phyloP scores from a whole-genome alignment of 495 filamentous ascomycete species.

The Aspergillus haitiensis region DNA sequence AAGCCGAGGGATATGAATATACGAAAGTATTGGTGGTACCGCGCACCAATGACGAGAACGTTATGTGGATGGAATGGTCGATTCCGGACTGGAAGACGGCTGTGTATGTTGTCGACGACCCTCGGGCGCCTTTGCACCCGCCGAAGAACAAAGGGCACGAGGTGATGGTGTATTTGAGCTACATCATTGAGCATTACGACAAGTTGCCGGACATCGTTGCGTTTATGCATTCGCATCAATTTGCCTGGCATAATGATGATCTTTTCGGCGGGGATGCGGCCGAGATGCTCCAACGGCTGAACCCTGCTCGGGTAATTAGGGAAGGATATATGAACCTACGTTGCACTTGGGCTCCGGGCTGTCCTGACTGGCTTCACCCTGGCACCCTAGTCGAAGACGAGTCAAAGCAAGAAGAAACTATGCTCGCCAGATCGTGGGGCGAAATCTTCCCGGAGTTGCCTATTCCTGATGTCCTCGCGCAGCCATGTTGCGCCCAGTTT shows the following conservation, averaged over 20 bases:
- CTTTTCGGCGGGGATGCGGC: slow-evolving; percentile 50
- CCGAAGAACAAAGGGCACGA: slow-evolving; percentile 77
- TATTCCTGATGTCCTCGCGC: slow-evolving; percentile 55
- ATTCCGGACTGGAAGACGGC: slow-evolving; percentile 57
- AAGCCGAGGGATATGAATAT: slow-evolving; percentile 45
- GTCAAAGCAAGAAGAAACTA: slow-evolving; percentile 60
- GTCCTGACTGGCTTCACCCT: slow-evolving; percentile 67
- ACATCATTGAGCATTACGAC: slow-evolving; percentile 72
- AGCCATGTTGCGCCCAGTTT: slow-evolving; percentile 71
- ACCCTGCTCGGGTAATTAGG: slow-evolving; percentile 52
- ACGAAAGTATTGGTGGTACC: slow-evolving; percentile 59
- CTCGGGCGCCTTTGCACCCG: slow-evolving; percentile 58
- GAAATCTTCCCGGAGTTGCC: slow-evolving; percentile 56
- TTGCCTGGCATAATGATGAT: slow-evolving; percentile 65
- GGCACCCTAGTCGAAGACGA: slow-evolving; percentile 48
- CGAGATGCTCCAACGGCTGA: slow-evolving; percentile 55
- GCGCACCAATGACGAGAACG: slow-evolving; percentile 55
- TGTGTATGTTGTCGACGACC: slow-evolving; percentile 67
- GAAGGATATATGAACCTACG: slow-evolving; percentile 68
- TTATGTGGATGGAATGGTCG: slow-evolving; percentile 59
- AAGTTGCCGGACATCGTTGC: slow-evolving; percentile 64
- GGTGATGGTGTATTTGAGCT: slow-evolving; percentile 72
- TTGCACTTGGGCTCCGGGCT: slow-evolving; percentile 61
- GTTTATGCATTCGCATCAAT: slow-evolving; percentile 69
- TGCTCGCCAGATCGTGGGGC: slow-evolving; percentile 55